These are phyloP conservation scores for Metschnikowia orientalis DNA, from an alignment of 805 yeast genomes.

Conservation along the genomic window DNA sequence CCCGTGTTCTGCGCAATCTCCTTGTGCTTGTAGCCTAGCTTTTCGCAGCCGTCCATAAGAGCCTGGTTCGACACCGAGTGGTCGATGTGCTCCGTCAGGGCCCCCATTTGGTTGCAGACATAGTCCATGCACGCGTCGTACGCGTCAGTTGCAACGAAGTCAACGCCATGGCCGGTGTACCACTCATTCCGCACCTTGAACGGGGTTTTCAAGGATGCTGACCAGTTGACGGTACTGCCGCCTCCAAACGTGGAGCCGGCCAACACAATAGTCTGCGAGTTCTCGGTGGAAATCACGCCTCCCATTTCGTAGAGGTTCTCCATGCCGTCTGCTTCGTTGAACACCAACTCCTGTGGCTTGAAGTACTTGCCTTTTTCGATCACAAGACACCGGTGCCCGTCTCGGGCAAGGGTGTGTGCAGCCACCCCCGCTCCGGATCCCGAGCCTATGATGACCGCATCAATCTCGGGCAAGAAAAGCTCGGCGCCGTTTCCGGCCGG, in stretches of 20 bases:
- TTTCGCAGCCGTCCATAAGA: slow-evolving; percentile 40
- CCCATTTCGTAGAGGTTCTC: slow-evolving; percentile 35
- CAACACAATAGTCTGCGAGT: slow-evolving; percentile 33
- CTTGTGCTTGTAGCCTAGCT: slow-evolving; percentile 41
- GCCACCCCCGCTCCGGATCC: slow-evolving; percentile 54
- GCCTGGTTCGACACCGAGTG: slow-evolving; percentile 45
- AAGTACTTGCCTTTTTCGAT: slow-evolving; percentile 49
- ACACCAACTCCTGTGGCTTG: slow-evolving; percentile 29
- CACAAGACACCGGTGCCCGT: slow-evolving; percentile 42
- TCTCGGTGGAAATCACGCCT: slow-evolving; percentile 33
- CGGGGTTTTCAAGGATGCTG: slow-evolving; percentile 48
- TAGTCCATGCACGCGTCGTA: slow-evolving; percentile 44
- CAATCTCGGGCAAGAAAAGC: slow-evolving; percentile 35
- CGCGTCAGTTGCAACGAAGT: slow-evolving; percentile 40
- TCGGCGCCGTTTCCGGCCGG: slow-evolving; percentile 27
- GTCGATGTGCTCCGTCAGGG: slow-evolving; percentile 29
- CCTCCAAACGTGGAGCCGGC: slow-evolving; percentile 58
- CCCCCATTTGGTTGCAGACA: slow-evolving; percentile 49
- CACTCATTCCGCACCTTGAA: slow-evolving; percentile 49
- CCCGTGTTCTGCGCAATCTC: slow-evolving; percentile 47
- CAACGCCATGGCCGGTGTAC: slow-evolving; percentile 43
- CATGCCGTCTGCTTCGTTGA: slow-evolving; percentile 36
- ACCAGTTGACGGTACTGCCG: slow-evolving; percentile 57
- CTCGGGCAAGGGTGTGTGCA: slow-evolving; percentile 41
- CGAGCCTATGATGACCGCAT: slow-evolving; percentile 47